These are phyloP conservation scores for Candida morakotiae DNA, from an alignment of 805 yeast genomes.

Conservation along the genomic window DNA sequence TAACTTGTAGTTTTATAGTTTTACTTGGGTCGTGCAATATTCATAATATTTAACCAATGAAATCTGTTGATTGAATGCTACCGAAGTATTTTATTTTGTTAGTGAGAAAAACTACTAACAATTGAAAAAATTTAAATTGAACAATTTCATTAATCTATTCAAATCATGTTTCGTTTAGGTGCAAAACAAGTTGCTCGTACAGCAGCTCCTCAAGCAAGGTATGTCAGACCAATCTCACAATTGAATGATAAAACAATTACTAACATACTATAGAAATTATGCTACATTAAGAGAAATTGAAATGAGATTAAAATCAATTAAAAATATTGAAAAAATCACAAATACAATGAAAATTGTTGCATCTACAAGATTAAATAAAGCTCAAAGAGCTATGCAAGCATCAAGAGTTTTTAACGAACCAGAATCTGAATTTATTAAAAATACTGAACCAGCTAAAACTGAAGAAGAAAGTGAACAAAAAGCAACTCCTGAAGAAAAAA, in stretches of 20 bases:
- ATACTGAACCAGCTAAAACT: conserved; percentile 67
- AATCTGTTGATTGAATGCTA: not conserved
- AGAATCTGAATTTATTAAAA: conserved; percentile 72
- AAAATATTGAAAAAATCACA: conserved; percentile 98
- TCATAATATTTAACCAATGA: not conserved
- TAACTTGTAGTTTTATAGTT: too few relatives aligned
- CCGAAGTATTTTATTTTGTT: not conserved
- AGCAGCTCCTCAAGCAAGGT: conserved; percentile 43
- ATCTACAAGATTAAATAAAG: conserved; percentile 91
- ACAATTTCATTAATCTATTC: not conserved
- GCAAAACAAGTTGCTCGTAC: conserved; percentile 43
- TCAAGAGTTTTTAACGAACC: conserved; percentile 82
- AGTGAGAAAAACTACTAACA: too few relatives aligned
- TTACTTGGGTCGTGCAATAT: not conserved
- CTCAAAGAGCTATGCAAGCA: conserved; percentile 89
- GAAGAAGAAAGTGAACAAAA: conserved; percentile 1
- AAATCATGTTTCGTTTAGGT: conserved; percentile 51
- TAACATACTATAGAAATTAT: conserved; percentile 61
- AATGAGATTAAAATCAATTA: conserved; percentile 94
- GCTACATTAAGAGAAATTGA: conserved; percentile 99
- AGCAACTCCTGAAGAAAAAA: conserved; percentile 51
- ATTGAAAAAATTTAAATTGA: conserved; percentile 3
- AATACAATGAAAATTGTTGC: conserved; percentile 99
- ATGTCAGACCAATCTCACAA: conserved; percentile 27
- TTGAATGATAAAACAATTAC: too few relatives aligned